Base-by-base conservation (phyloP, 352 stramenopile species). In the Achlya hypogyna region DNA sequence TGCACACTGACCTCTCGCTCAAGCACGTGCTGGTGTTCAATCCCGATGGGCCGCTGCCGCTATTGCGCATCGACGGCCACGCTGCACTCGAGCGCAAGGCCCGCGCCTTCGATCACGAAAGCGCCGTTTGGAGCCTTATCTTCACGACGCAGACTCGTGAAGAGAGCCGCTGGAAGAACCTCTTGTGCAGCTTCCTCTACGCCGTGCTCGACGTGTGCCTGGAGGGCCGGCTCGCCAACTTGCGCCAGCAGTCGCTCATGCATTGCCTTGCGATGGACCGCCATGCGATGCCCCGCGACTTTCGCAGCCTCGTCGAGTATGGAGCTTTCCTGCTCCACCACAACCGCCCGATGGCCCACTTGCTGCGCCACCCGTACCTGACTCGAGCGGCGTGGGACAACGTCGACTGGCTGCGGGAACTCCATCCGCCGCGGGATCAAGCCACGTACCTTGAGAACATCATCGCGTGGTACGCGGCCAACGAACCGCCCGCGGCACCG, bases 221-320 rank as follows among this genome's bases (percentile, higher is more conserved):
- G 3, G 28, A 56, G 10, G 45, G 45, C 22, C n/a, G 28, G 20
- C 16, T 53, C 38, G 25, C 23, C 8, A 42, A 65, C 4, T 5
- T 54, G 25, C 58, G 20, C 42, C 20, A 10, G 42, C 28, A 42
- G 25, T 53, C 40, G 22, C 20, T 56, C 34, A 18, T 65, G n/a
- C 25, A 54, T 18, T n/a, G 16, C 5, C 34, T 65, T 10, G 28
- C 22, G 25, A n/a, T 40, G 22, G 43, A 56, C 43, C 34, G 29
- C 1, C 58, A 56, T 31, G 4, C 23, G 1, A 27, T 65, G 16
- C 58, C 64, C 62, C 1, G 53, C 34, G 73, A 74, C 10, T 60
- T 93, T 14, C 79, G 77, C 1, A 78, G 70, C 16, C 87, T 91
- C 38, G 54, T 89, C 38, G 82, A 93, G 62, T 90, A 86, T 70